Evolutionary conservation across 805 yeast genomes (phyloP).

Genomic region (Kodamaea leandrae): DNA sequence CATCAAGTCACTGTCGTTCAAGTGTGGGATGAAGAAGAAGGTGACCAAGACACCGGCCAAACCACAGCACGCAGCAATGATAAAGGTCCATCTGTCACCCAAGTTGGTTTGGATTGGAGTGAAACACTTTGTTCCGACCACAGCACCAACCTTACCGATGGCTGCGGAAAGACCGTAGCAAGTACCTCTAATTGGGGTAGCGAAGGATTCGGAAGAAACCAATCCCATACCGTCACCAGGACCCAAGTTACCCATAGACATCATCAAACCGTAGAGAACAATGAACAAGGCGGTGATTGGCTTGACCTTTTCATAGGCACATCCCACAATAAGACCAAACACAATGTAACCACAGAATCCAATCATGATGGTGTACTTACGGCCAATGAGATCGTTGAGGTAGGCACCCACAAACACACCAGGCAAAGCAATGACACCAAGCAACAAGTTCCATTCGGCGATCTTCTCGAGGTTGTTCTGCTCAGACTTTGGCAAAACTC

Average conservation of each 20-base stretch:
- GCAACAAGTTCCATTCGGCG: slow-evolving; percentile 72
- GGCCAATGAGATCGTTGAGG: slow-evolving; percentile 61
- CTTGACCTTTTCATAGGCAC: slow-evolving; percentile 54
- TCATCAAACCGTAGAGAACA: slow-evolving; percentile 71
- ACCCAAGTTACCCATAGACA: slow-evolving; percentile 68
- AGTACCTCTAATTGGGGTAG: slow-evolving; percentile 77
- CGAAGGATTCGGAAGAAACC: slow-evolving; percentile 63
- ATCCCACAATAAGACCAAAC: slow-evolving; percentile 69
- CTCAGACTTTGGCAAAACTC: slow-evolving; percentile 37
- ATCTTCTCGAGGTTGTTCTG: slow-evolving; percentile 47
- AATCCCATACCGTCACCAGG: slow-evolving; percentile 79
- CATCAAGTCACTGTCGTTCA: slow-evolving; percentile 65
- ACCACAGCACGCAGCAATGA: slow-evolving; percentile 75
- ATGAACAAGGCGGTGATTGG: slow-evolving; percentile 63
- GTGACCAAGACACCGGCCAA: slow-evolving; percentile 60
- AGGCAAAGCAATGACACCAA: slow-evolving; percentile 66
- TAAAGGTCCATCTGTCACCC: slow-evolving; percentile 74
- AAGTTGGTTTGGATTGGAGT: slow-evolving; percentile 62
- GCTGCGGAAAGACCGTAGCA: slow-evolving; percentile 76
- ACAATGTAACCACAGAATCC: slow-evolving; percentile 72
- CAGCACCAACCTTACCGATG: slow-evolving; percentile 83
- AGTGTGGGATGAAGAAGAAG: slow-evolving; percentile 63
- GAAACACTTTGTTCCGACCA: slow-evolving; percentile 71
- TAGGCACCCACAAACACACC: slow-evolving; percentile 71
- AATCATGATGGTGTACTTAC: slow-evolving; percentile 66